Percentiles rank a stretch among this genome's conserved stretches.
These are phyloP conservation scores for Tagetes erecta DNA, from an alignment of 129 eudicot species.

Conservation along the genomic window DNA sequence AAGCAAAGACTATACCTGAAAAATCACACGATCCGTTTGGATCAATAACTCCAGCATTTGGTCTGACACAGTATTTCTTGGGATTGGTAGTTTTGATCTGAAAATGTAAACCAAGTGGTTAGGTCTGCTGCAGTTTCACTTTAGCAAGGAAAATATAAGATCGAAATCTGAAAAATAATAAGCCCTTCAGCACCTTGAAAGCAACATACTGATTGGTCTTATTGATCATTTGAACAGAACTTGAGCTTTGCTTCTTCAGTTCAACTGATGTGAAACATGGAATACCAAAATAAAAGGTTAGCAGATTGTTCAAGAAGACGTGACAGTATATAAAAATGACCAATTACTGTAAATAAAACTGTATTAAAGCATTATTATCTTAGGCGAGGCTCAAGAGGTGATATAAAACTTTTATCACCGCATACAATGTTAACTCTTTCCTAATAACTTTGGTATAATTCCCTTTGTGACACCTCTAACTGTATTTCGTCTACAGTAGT, in stretches of 20 bases:
- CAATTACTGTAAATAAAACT: background rate
- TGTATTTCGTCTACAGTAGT: background rate
- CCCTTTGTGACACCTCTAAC: background rate
- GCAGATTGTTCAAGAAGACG: slow-evolving; percentile 2
- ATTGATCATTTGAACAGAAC: slow-evolving; percentile 55
- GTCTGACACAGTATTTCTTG: slow-evolving; percentile 60
- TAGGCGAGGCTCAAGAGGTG: background rate
- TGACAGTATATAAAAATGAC: background rate
- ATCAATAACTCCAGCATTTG: slow-evolving; percentile 52
- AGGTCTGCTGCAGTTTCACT: slow-evolving; percentile 6
- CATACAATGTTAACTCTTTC: background rate
- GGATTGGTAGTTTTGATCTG: slow-evolving; percentile 67
- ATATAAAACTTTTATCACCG: background rate
- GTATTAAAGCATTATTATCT: background rate
- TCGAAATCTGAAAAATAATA: slow-evolving; percentile 13
- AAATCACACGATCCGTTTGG: slow-evolving; percentile 45
- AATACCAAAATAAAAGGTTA: slow-evolving; percentile 19
- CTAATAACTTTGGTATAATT: background rate
- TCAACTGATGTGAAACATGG: slow-evolving; percentile 47
- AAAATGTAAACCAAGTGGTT: slow-evolving; percentile 18
- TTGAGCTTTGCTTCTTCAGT: slow-evolving; percentile 64
- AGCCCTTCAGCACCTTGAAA: slow-evolving; percentile 34
- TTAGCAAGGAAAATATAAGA: background rate
- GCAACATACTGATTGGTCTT: slow-evolving; percentile 62
- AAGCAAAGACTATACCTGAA: slow-evolving; percentile 30